Percentiles rank a stretch among this genome's conserved stretches.
Conservation (phyloP, 2,329 filamentous ascomycete genomes). For the Lizonia empirigonia region DNA sequence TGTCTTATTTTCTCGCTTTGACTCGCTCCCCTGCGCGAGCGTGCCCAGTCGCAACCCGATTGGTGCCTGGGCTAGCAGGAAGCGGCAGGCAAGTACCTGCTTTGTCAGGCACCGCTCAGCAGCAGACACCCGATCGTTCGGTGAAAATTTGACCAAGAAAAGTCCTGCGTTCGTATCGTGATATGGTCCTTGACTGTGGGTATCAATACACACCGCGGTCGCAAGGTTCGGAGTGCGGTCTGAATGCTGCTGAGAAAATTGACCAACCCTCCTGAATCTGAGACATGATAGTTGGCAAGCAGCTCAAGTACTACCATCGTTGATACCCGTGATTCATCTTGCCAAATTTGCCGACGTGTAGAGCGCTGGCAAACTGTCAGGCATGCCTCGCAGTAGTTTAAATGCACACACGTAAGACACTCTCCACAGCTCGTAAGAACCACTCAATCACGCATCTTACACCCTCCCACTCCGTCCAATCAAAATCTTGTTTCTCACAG, state of each 20-base stretch:
- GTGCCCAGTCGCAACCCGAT: neutral
- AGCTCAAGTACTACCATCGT: neutral
- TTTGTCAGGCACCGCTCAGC: constrained; percentile 1
- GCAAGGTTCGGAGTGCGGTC: neutral
- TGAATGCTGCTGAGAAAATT: neutral
- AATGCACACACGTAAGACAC: too few species aligned
- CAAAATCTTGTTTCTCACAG: too few species aligned
- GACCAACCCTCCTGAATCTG: neutral
- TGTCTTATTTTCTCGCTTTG: neutral
- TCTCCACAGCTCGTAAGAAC: too few species aligned
- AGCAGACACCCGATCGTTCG: neutral
- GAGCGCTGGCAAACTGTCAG: too few species aligned
- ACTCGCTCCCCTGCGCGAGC: constrained; percentile 1
- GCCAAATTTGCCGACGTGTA: neutral
- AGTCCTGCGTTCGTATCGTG: neutral
- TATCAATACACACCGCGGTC: too few species aligned
- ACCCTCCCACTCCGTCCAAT: too few species aligned
- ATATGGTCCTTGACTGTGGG: neutral
- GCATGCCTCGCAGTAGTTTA: too few species aligned
- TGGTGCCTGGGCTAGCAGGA: constrained; percentile 1
- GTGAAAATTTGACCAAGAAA: neutral
- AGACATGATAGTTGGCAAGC: neutral
- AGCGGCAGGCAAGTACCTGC: constrained; percentile 1
- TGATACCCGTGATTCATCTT: neutral
- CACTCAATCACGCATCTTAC: too few species aligned